Evolutionary conservation across 345 rosid species (phyloP), one percentile per base, ranked within the genome.

Genomic region (Balakata baccata): DNA sequence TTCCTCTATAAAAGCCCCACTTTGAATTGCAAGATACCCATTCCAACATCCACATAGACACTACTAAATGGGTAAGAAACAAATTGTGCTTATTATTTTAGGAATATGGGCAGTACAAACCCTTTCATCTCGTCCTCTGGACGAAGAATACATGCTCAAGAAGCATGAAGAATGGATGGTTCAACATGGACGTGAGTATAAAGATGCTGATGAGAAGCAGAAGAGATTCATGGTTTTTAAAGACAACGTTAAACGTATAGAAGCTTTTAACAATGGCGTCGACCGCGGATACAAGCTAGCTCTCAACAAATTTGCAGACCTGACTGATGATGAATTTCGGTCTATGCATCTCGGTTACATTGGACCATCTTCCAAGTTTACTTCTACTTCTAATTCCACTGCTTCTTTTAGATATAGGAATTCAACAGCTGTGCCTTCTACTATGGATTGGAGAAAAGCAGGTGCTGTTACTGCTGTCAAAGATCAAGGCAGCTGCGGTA

Each of bases 401-500:
- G 16, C 73, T 20, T 52, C 73, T 54, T 73, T 66, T 14, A 68
- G 16, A 29, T 69, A 84, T 56, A 75, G 29, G 50, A 77, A 83
- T 71, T n/a, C 57, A 8, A 76, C 78, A 6, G 75, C 68, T 12
- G 77, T 64, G 8, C 83, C 84, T 10, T 5, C 79, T 6, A 8
- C 65, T 39, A 43, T 81, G 79, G 87, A 86, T 51, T 86, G 90
- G 86, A 78, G 85, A 66, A 63, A 39, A 47, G 60, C 50, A 14
- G 86, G 78, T 0, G 87, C 78, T 6, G 90, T 84, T 1, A 83
- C 86, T 4, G 74, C 85, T 22, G 69, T 87, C 64, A 87, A 87
- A 78, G 79, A 85, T 71, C 86, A 82, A 77, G 84, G 77, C 71
- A 1, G 25, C 3, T 83, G 87, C 39, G 85, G 90, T 85, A 69